Base-by-base conservation (phyloP, 306 rosid species). In the Inga laurina region DNA sequence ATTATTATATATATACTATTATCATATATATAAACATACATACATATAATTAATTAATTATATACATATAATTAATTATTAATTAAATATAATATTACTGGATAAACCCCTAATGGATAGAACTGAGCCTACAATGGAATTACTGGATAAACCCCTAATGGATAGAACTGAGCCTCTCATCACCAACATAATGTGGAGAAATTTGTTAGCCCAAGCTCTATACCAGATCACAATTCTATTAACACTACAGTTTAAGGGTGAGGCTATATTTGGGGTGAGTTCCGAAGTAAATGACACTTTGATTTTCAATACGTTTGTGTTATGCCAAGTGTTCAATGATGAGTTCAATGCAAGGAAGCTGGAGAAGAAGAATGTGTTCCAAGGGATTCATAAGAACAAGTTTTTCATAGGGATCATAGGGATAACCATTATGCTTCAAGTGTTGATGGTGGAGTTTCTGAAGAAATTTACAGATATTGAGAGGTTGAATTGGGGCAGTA, bases 101-200 rank as follows among this genome's bases (percentile, higher is more conserved):
- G n/a, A n/a, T n/a, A n/a, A n/a, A n/a, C n/a, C n/a, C n/a, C n/a
- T n/a, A n/a, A n/a, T n/a, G n/a, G n/a, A n/a, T n/a, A n/a, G n/a
- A n/a, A n/a, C n/a, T n/a, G n/a, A 62, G 13, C 85, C 85, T 3
- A 75, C 85, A n/a, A 2, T 13, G 49, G 85, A 82, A 39, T 8
- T 82, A 21, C 54, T 82, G 77, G 45, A 54, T 0, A 82, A 76
- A 13, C 57, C 37, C 5, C 81, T 81, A 1, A 22, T 67, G 12
- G 81, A 77, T 0, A 35, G 72, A 57, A 52, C 32, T 11, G 64
- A 67, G n/a, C 85, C 84, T 37, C 84, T 82, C 21, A 82, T 82
- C 49, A 82, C 84, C 34, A 82, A 82, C 69, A 46, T 75, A 4
- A 82, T 82, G 85, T 82, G 85, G 85, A 75, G 80, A 34, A 82